phyloP scores from a whole-genome alignment of 179 eudicot species.

The Pouteria campechiana region DNA sequence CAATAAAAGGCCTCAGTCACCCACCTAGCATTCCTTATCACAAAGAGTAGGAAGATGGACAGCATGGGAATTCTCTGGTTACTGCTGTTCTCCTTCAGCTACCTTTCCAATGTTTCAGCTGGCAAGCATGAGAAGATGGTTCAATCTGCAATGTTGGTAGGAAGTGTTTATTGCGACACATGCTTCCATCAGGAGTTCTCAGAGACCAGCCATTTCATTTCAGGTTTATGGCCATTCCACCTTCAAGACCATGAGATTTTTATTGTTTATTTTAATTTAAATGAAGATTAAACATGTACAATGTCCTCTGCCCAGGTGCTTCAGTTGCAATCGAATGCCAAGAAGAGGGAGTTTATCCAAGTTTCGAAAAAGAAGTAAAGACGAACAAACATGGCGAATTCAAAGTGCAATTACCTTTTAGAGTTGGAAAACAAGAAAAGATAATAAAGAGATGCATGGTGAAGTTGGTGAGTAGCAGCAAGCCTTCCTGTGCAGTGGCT shows the following conservation, averaged over 20 bases:
- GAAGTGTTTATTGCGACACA: conserved; percentile 69
- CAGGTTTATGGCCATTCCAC: conserved; percentile 33
- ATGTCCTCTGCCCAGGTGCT: conserved; percentile 35
- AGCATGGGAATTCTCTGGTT: no score
- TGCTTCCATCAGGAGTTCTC: conserved; percentile 48
- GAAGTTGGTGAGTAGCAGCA: conserved; percentile 50
- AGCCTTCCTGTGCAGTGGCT: conserved; percentile 60
- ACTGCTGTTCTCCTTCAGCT: no score
- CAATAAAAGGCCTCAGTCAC: no score
- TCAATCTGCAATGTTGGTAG: conserved; percentile 44
- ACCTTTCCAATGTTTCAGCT: conserved; percentile 24
- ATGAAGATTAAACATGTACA: not conserved
- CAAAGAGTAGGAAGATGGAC: no score
- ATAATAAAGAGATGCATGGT: conserved; percentile 53
- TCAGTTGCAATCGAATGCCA: conserved; percentile 70
- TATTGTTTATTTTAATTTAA: not conserved
- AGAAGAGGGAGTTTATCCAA: conserved; percentile 8
- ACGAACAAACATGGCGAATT: conserved; percentile 62
- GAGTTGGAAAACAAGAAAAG: conserved; percentile 40
- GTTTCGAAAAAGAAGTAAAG: conserved; percentile 37
- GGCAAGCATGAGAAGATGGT: conserved; percentile 28
- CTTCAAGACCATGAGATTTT: not conserved
- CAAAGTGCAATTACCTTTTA: conserved; percentile 44
- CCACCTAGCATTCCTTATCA: no score
- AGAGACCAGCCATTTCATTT: conserved; percentile 40